Evolutionary conservation across 768 basidiomycete genomes (phyloP).

Genomic region (Clathrus columnatus): DNA sequence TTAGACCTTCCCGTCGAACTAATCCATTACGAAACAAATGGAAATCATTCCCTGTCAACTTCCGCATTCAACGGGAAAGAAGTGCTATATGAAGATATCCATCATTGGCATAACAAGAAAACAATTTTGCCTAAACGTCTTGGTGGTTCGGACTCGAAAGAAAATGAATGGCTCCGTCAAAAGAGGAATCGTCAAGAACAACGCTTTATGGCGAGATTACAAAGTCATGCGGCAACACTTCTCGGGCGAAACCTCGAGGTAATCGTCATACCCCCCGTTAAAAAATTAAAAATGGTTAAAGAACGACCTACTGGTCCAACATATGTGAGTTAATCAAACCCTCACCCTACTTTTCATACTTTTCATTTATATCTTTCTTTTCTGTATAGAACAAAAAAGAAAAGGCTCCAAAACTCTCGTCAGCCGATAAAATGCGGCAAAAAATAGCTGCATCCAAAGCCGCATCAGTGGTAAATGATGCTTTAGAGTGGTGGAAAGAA

Average conservation of each 20-base stretch:
- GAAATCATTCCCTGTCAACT: too few species aligned
- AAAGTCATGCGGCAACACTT: slow-evolving; percentile 51
- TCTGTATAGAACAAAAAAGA: slow-evolving; percentile 23
- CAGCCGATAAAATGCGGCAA: slow-evolving; percentile 33
- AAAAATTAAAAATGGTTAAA: too few species aligned
- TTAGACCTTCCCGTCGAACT: slow-evolving; percentile 23
- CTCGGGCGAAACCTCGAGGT: slow-evolving; percentile 43
- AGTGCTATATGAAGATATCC: slow-evolving; percentile 38
- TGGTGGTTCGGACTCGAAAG: slow-evolving; percentile 35
- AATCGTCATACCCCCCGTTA: slow-evolving; percentile 41
- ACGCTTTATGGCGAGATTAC: slow-evolving; percentile 46
- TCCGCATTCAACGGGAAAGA: slow-evolving; percentile 21
- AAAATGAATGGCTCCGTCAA: slow-evolving; percentile 28
- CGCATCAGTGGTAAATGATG: slow-evolving; percentile 30
- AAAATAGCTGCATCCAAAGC: slow-evolving; percentile 39
- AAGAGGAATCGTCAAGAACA: slow-evolving; percentile 39
- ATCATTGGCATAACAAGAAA: slow-evolving; percentile 52
- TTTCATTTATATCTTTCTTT: not conserved
- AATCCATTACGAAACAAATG: too few species aligned
- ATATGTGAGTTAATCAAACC: too few species aligned
- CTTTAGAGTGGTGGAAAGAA: slow-evolving; percentile 44
- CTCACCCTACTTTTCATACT: slow-evolving; percentile 14
- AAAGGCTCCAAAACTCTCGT: slow-evolving; percentile 24
- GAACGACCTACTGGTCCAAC: too few species aligned
- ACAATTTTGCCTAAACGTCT: slow-evolving; percentile 45